Evolutionary conservation across 345 rosid species (phyloP).

Genomic region (Lumnitzera racemosa): DNA sequence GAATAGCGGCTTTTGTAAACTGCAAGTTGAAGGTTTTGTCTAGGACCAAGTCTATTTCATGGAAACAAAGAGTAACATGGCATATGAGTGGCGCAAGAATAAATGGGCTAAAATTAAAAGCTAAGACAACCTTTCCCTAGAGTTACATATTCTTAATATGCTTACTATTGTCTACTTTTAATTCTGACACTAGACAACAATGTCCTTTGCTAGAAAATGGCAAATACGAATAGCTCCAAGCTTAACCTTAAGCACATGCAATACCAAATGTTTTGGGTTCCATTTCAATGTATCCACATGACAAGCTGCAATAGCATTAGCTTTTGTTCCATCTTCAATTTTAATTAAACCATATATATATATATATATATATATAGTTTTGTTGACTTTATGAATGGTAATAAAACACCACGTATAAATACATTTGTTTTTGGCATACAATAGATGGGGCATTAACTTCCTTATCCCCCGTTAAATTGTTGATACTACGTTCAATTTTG

Average conservation of each 20-base stretch:
- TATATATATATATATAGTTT: no score
- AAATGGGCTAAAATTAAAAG: no score
- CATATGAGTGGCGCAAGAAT: no score
- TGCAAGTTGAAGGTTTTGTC: no score
- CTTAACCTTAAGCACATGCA: conserved; percentile 60
- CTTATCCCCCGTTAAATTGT: conserved; percentile 21
- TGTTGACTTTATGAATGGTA: conserved; percentile 58
- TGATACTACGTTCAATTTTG: conserved; percentile 23
- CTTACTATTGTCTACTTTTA: no score
- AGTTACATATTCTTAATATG: no score
- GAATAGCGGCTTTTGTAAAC: no score
- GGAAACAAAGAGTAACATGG: no score
- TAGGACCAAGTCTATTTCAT: no score
- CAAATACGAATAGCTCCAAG: conserved; percentile 72
- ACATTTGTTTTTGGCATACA: conserved; percentile 85
- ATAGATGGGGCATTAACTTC: conserved; percentile 13
- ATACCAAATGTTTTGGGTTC: conserved; percentile 84
- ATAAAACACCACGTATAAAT: conserved; percentile 66
- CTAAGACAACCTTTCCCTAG: no score
- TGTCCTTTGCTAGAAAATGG: conserved; percentile 78
- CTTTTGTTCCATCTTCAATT: conserved; percentile 54
- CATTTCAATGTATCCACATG: conserved; percentile 78
- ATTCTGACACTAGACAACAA: conserved; percentile 52
- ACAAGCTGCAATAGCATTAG: conserved; percentile 69
- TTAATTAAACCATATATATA: conserved; percentile 48